A percentile compares a stretch with the other conserved stretches of the same genome.
phyloP scores from a whole-genome alignment of 1,284 basidiomycete genomes.

The Puccinia brachypodii region DNA sequence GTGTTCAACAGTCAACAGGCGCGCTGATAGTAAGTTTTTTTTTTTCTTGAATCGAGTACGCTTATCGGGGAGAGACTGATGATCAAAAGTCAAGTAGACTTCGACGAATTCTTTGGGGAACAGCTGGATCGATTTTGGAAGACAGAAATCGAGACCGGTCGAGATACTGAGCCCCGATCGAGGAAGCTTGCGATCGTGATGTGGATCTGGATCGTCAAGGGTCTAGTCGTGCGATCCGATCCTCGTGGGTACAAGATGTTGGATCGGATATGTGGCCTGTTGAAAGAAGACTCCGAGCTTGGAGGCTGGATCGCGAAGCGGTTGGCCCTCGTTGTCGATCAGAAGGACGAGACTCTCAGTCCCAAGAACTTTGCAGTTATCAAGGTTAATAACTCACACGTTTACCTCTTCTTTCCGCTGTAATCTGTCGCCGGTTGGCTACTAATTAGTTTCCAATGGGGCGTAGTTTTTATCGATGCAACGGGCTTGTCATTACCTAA shows the following conservation, averaged over 20 bases:
- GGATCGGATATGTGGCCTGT: slow-evolving; percentile 67
- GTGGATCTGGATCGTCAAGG: slow-evolving; percentile 76
- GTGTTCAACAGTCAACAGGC: slow-evolving; percentile 44
- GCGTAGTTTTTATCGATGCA: slow-evolving; percentile 59
- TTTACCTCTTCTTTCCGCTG: background rate
- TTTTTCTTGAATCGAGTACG: background rate
- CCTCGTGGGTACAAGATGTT: slow-evolving; percentile 64
- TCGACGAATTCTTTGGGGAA: slow-evolving; percentile 48
- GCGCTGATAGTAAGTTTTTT: slow-evolving; percentile 11
- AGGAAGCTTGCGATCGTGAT: slow-evolving; percentile 62
- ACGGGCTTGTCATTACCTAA: slow-evolving; percentile 28
- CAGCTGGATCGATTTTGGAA: slow-evolving; percentile 51
- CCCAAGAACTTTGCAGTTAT: slow-evolving; percentile 75
- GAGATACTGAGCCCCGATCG: slow-evolving; percentile 56
- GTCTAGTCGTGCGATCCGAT: slow-evolving; percentile 73
- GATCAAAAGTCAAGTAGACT: slow-evolving; percentile 61
- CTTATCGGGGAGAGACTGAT: slow-evolving; percentile 56
- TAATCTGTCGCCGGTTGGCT: background rate
- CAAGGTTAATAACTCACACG: slow-evolving; percentile 62
- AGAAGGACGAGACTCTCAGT: slow-evolving; percentile 66
- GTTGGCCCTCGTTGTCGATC: slow-evolving; percentile 67
- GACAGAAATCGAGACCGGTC: slow-evolving; percentile 59
- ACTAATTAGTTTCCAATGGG: background rate
- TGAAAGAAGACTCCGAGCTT: slow-evolving; percentile 61
- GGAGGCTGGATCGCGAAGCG: slow-evolving; percentile 71